A percentile compares a stretch with the other conserved stretches of the same genome.
Conservation (phyloP, 139 green algal species). For the Astrephomene gubernaculifera region DNA sequence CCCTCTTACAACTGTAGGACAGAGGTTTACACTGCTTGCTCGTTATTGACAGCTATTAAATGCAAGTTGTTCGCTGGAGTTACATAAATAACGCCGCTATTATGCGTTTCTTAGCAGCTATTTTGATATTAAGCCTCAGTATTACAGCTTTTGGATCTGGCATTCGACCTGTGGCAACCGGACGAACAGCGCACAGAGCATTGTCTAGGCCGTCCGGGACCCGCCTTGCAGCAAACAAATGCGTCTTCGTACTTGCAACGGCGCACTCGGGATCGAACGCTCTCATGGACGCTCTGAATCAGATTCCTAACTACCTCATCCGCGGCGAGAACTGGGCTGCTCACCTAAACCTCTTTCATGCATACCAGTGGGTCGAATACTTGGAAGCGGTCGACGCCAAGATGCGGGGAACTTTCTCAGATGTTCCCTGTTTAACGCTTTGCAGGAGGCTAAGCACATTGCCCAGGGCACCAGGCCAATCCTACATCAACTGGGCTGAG, state of each 20-base stretch:
- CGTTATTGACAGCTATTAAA: no score
- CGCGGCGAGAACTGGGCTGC: slow-evolving; percentile 24
- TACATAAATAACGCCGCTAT: no score
- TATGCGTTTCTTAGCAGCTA: no score
- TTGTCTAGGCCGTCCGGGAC: neutral
- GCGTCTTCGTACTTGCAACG: slow-evolving; percentile 13
- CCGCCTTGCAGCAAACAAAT: neutral
- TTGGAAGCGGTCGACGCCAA: neutral
- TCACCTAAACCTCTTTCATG: slow-evolving; percentile 18
- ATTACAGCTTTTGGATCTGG: no score
- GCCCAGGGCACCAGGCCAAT: neutral
- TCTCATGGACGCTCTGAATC: slow-evolving; percentile 17
- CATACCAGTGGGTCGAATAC: neutral
- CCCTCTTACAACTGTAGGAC: no score
- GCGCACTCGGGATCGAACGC: neutral
- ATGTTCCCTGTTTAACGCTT: neutral
- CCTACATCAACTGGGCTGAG: slow-evolving; percentile 1
- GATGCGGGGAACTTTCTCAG: neutral
- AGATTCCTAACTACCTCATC: slow-evolving; percentile 18
- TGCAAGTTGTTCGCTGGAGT: no score
- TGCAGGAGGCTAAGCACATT: neutral
- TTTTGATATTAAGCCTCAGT: no score
- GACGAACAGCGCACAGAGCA: no score
- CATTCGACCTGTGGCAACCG: no score
- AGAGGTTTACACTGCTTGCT: no score